Percentiles rank a stretch among this genome's conserved stretches.
Evolutionary conservation across 495 filamentous ascomycete species (phyloP).

Genomic region (Rostrohypoxylon terebratum): DNA sequence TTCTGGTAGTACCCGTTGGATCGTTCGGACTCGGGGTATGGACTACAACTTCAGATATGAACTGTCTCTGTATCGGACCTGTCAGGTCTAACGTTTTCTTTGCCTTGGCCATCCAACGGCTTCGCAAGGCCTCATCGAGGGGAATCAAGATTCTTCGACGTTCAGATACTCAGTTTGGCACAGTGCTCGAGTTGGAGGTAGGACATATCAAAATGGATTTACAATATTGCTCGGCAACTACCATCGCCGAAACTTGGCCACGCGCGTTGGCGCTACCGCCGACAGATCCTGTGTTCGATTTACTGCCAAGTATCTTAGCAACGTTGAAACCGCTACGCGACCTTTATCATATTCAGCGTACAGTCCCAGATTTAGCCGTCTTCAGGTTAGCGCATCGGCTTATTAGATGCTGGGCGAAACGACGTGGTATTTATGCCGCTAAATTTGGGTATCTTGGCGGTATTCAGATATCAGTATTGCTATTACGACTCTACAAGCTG

Average conservation of each 20-base stretch:
- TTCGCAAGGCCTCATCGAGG: conserved; percentile 56
- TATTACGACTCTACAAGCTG: conserved; percentile 65
- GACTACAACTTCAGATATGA: conserved; percentile 65
- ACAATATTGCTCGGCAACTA: conserved; percentile 68
- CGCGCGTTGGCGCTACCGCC: conserved; percentile 48
- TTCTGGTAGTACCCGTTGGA: conserved; percentile 67
- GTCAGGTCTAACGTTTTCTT: conserved; percentile 68
- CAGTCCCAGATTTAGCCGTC: conserved; percentile 61
- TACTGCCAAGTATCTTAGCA: conserved; percentile 60
- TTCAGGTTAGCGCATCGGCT: conserved; percentile 65
- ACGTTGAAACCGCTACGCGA: conserved; percentile 69
- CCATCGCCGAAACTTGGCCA: conserved; percentile 59
- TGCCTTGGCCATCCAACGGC: conserved; percentile 60
- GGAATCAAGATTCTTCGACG: conserved; percentile 63
- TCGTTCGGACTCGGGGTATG: conserved; percentile 70
- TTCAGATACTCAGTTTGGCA: conserved; percentile 63
- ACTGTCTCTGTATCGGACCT: conserved; percentile 68
- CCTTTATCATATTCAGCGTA: conserved; percentile 62
- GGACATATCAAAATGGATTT: conserved; percentile 64
- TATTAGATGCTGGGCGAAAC: conserved; percentile 66
- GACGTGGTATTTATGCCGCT: conserved; percentile 67
- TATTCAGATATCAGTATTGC: conserved; percentile 68
- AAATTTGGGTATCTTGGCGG: conserved; percentile 69
- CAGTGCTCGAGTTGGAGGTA: conserved; percentile 67
- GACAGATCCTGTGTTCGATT: conserved; percentile 59